Evolutionary conservation across 2,329 filamentous ascomycete species (phyloP).

Genomic region (Claviceps humidiphila): DNA sequence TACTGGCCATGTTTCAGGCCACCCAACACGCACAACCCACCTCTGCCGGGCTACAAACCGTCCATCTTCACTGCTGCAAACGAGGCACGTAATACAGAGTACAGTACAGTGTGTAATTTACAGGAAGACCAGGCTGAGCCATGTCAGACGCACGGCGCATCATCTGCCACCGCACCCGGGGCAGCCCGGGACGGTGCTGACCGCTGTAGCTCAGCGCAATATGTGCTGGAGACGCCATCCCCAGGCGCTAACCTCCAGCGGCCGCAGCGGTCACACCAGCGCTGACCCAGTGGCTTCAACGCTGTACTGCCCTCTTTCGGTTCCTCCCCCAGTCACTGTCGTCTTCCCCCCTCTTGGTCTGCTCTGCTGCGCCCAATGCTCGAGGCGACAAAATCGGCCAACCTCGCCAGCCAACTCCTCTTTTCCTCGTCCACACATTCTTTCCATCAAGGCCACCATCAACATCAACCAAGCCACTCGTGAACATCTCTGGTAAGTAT

Average conservation of each 20-base stretch:
- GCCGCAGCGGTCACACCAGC: background rate
- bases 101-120: too few relatives aligned
- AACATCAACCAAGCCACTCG: constrained; percentile 20
- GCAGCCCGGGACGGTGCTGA: too few relatives aligned
- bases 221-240: too few relatives aligned
- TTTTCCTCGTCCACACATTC: constrained; percentile 30
- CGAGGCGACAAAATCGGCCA: constrained; percentile 26
- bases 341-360: background rate
- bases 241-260: background rate
- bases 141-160: too few relatives aligned
- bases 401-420: constrained; percentile 26
- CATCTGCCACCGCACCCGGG: too few relatives aligned
- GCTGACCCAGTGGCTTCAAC: background rate
- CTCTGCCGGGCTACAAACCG: too few relatives aligned
- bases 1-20: background rate
- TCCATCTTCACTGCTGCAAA: too few relatives aligned
- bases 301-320: too few relatives aligned
- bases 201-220: too few relatives aligned
- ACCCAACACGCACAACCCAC: background rate
- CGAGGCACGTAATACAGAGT: too few relatives aligned
- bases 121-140: too few relatives aligned
- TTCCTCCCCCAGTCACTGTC: background rate
- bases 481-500: constrained; percentile 24
- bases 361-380: constrained; percentile 2
- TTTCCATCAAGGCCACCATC: constrained; percentile 22